These are phyloP conservation scores for Cystofilobasidium capitatum DNA, from an alignment of 768 basidiomycete genomes.

Conservation along the genomic window DNA sequence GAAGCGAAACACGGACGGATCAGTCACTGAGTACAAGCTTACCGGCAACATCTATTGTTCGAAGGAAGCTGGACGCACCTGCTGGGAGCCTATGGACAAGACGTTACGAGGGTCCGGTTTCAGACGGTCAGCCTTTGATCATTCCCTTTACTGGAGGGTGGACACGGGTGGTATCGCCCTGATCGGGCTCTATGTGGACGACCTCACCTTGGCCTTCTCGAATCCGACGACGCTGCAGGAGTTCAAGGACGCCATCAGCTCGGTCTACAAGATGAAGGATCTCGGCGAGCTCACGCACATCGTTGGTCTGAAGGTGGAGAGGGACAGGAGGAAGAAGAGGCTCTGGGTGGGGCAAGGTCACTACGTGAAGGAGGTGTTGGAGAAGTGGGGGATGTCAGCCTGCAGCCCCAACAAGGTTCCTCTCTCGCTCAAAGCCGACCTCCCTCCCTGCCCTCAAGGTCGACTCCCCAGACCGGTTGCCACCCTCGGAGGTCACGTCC, in stretches of 20 bases:
- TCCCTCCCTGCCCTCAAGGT: background rate
- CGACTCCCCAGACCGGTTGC: background rate
- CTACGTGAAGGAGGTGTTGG: too few species aligned
- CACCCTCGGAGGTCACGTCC: background rate
- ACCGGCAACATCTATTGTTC: slow-evolving; percentile 40
- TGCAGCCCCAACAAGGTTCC: background rate
- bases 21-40: too few species aligned
- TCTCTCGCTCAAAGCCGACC: background rate
- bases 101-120: too few species aligned
- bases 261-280: background rate
- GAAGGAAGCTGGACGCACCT: slow-evolving; percentile 39
- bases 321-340: background rate
- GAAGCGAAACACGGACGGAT: too few species aligned
- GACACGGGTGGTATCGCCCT: too few species aligned
- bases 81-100: slow-evolving; percentile 26
- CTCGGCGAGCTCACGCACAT: background rate
- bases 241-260: too few species aligned
- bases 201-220: background rate
- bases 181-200: slow-evolving; percentile 1
- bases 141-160: too few species aligned
- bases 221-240: too few species aligned
- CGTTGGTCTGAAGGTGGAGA: background rate
- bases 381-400: background rate
- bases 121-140: too few species aligned
- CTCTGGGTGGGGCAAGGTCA: too few species aligned